Percentiles rank a stretch among this genome's conserved stretches.
These are phyloP conservation scores for Hyphodiscus hymeniophilus DNA, from an alignment of 495 filamentous ascomycete genomes.

Conservation along the genomic window DNA sequence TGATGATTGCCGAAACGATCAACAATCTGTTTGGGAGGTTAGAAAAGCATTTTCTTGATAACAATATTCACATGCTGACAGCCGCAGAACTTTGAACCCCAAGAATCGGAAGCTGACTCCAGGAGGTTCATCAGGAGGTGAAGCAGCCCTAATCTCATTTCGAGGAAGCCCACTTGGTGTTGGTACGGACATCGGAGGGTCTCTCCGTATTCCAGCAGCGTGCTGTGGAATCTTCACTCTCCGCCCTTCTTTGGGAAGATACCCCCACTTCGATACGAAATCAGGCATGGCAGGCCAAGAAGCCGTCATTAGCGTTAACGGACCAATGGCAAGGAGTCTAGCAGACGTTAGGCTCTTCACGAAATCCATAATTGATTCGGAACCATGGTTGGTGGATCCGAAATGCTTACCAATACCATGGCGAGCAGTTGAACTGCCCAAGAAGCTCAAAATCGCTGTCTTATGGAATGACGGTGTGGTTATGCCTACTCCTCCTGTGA, in stretches of 20 bases:
- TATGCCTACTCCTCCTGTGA: slow-evolving; percentile 45
- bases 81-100: slow-evolving; percentile 36
- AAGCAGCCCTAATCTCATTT: slow-evolving; percentile 46
- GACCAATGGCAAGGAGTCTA: slow-evolving; percentile 34
- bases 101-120: slow-evolving; percentile 40
- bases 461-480: slow-evolving; percentile 47
- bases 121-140: slow-evolving; percentile 54
- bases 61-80: neutral
- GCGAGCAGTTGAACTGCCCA: slow-evolving; percentile 21
- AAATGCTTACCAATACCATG: slow-evolving; percentile 34
- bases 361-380: slow-evolving; percentile 25
- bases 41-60: neutral
- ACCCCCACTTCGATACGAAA: slow-evolving; percentile 35
- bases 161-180: slow-evolving; percentile 49
- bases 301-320: slow-evolving; percentile 29
- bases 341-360: slow-evolving; percentile 33
- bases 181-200: slow-evolving; percentile 46
- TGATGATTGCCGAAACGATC: slow-evolving; percentile 21
- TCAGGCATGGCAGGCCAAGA: slow-evolving; percentile 17
- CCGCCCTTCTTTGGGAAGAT: slow-evolving; percentile 37
- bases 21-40: slow-evolving; percentile 22
- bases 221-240: slow-evolving; percentile 50
- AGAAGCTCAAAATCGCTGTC: slow-evolving; percentile 39
- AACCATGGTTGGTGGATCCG: slow-evolving; percentile 34
- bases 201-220: slow-evolving; percentile 42